Evolutionary conservation across 2,329 filamentous ascomycete genomes (phyloP), one percentile per base, ranked within the genome.

Genomic region (Penicillium hordei): DNA sequence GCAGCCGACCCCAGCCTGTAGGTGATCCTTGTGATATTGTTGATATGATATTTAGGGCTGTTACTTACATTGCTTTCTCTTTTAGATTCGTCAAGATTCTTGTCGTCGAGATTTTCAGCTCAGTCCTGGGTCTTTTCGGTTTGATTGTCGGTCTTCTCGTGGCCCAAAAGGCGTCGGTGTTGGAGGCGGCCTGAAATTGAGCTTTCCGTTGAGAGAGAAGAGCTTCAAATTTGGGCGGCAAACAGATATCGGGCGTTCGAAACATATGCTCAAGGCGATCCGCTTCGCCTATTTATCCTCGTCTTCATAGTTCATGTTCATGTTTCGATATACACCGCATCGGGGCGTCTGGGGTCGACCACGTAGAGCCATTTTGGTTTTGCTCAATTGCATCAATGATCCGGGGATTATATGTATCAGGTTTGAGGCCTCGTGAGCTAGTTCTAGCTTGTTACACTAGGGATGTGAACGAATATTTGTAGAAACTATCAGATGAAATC

Each of bases 41-140:
- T 19, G 43, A 23, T 27, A 13, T 36, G 15, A 12, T 40, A 48
- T 27, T 49, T 39, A 52, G 48, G 46, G 29, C 12, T 21, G 33
- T 31, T 23, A 46, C 40, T 59, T 52, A 62, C 53, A 29, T 43
- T 48, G 0, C 48, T 44, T 13, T 19, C n/a, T 60, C 64, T 52
- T 39, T 19, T 62, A 96, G 93, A 54, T 99, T 99, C 78, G 93
- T 99, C 78, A 97, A 96, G 81, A 96, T 99, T 67, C 87, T 99
- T 52, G 93, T 99, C 67, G 95, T 99, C 71, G 95, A 99, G 78
- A 99, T 99, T 75, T 99, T 99, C 82, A 97, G 93, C 75, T 97
- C 93, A 40, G 93, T 99, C 48, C 83, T 99, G 12, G 94, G 95
- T 63, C 86, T 99, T 4, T 99, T 99, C 71, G 95, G 94, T 58